Evolutionary conservation across 495 filamentous ascomycete genomes (phyloP).

Genomic region (Saxispiralis lemnorum): DNA sequence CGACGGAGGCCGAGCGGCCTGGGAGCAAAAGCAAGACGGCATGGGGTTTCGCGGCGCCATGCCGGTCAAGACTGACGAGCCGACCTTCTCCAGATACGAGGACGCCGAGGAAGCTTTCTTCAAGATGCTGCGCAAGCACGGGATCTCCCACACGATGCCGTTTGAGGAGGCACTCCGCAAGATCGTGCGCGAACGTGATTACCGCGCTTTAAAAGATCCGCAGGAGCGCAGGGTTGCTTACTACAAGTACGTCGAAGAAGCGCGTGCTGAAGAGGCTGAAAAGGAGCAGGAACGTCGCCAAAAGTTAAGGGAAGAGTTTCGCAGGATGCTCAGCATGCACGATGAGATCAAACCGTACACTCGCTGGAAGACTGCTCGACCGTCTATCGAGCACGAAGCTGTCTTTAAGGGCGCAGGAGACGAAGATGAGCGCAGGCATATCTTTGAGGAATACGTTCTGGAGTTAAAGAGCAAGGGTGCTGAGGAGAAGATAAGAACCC

Average conservation of each 20-base stretch:
- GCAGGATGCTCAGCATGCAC: slow-evolving; percentile 87
- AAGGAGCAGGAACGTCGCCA: slow-evolving; percentile 84
- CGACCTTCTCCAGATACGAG: slow-evolving; percentile 68
- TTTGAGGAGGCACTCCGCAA: slow-evolving; percentile 82
- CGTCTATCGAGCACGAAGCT: slow-evolving; percentile 87
- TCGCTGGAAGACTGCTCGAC: slow-evolving; percentile 88
- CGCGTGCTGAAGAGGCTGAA: slow-evolving; percentile 84
- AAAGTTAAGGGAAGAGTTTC: slow-evolving; percentile 86
- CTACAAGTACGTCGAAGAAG: slow-evolving; percentile 85
- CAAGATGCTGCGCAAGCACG: slow-evolving; percentile 70
- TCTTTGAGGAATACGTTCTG: slow-evolving; percentile 85
- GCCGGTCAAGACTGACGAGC: slow-evolving; percentile 49
- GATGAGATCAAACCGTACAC: slow-evolving; percentile 97
- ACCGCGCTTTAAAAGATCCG: slow-evolving; percentile 83
- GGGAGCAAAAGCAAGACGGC: slow-evolving; percentile 24
- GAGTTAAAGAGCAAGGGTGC: slow-evolving; percentile 63
- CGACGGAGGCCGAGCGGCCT: slow-evolving; percentile 10
- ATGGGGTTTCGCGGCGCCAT: slow-evolving; percentile 45
- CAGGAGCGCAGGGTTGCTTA: slow-evolving; percentile 82
- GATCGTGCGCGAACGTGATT: slow-evolving; percentile 86
- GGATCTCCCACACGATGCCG: slow-evolving; percentile 75
- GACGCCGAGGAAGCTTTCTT: slow-evolving; percentile 89
- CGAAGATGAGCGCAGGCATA: slow-evolving; percentile 72
- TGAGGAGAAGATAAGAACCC: slow-evolving; percentile 51
- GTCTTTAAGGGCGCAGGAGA: slow-evolving; percentile 82